Conservation (phyloP, 345 rosid species). For the Gossypium stocksii region DNA sequence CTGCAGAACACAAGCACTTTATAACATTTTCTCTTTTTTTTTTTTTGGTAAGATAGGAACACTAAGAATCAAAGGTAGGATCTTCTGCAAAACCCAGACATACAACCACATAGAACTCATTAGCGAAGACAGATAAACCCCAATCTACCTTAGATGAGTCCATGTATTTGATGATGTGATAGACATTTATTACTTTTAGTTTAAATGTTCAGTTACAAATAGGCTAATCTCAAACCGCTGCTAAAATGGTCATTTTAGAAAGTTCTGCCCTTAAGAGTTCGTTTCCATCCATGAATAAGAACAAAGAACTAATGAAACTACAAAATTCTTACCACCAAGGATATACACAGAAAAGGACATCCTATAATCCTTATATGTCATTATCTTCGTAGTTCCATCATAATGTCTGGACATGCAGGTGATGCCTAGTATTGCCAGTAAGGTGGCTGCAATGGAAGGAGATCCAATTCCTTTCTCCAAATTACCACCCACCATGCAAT, state of each 20-base stretch:
- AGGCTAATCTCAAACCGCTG: not conserved
- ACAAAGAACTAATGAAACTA: not conserved
- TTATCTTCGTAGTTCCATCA: constrained; percentile 41
- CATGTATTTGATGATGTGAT: not conserved
- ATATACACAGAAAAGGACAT: constrained; percentile 45
- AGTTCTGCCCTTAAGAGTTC: not conserved
- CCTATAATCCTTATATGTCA: constrained; percentile 37
- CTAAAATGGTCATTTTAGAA: not conserved
- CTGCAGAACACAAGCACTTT: constrained; percentile 32
- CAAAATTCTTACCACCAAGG: constrained; percentile 52
- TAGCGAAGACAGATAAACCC: not conserved
- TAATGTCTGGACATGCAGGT: constrained; percentile 42
- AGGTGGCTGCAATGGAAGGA: constrained; percentile 38
- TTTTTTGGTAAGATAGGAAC: not conserved
- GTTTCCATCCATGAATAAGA: not conserved
- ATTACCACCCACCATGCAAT: constrained; percentile 53
- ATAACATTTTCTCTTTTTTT: not conserved
- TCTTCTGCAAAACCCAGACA: not conserved
- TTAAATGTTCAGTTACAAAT: not conserved
- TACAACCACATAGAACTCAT: not conserved
- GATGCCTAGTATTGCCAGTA: constrained; percentile 52
- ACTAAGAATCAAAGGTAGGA: not conserved
- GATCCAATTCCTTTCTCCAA: constrained; percentile 40
- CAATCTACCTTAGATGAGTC: not conserved
- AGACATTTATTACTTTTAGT: not conserved